phyloP scores from a whole-genome alignment of 2,329 filamentous ascomycete genomes.

The Thelonectria olida region DNA sequence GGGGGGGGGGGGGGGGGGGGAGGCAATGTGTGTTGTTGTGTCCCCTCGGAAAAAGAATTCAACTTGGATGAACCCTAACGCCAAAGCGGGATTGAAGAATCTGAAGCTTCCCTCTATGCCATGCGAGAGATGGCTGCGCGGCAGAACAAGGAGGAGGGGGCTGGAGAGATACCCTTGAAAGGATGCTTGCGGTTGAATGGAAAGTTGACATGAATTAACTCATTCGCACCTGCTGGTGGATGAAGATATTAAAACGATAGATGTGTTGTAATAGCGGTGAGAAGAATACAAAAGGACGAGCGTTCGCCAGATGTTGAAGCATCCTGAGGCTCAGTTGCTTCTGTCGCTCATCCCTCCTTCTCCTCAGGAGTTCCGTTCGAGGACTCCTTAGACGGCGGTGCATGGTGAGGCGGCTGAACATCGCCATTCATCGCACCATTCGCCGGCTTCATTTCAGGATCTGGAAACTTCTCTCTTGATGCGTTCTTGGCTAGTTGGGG shows the following conservation, averaged over 20 bases:
- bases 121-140: background rate
- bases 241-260: background rate
- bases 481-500: background rate
- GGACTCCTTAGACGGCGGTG: background rate
- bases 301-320: background rate
- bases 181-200: background rate
- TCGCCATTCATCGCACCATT: slow-evolving; percentile 30
- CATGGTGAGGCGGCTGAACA: background rate
- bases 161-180: background rate
- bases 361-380: slow-evolving; percentile 25
- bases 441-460: slow-evolving; percentile 30
- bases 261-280: background rate
- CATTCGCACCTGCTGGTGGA: background rate
- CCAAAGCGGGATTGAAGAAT: background rate
- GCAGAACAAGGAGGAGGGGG: no score
- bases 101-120: background rate
- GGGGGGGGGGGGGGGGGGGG: no score
- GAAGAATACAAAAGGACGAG: background rate
- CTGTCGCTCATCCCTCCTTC: slow-evolving; percentile 27
- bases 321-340: background rate
- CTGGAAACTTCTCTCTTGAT: slow-evolving; percentile 25
- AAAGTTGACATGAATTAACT: background rate
- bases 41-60: slow-evolving; percentile 1
- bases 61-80: background rate
- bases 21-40: slow-evolving; percentile 18